Base-by-base conservation (phyloP, 208 protist species). In the Tetramitus jugosus region DNA sequence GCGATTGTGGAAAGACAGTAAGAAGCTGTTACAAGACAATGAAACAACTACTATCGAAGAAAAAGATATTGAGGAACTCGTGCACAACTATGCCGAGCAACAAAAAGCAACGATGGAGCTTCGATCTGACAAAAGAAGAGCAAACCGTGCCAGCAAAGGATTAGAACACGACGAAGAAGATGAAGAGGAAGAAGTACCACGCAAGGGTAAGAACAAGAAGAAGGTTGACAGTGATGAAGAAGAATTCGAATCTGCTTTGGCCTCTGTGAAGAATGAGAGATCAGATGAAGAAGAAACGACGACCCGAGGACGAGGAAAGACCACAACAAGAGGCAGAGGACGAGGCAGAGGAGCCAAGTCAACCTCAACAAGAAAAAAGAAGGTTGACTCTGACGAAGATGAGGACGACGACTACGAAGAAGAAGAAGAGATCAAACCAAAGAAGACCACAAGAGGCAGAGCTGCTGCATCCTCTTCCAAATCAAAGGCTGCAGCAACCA, bases 341-440 rank as follows among this genome's bases (percentile, higher is more conserved):
- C 14, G 42, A 77, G 37, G 23, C 31, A 77, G n/a, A 8, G 7
- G 6, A 77, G 33, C 60, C 26, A 56, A 31, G 29, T 53, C 14
- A 60, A 78, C 2, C 37, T 40, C 42, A 49, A 3, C 3, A 62
- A 78, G 67, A 78, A 78, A 64, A 60, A 64, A 39, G 31, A 64
- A 64, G 2, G 49, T 53, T 42, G 31, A 8, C n/a, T 17, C 3
- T 53, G 6, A 13, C 13, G 67, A 46, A 78, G 33, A 64, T 3
- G 67, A 64, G 2, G 39, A 78, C 6, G n/a, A 43, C 37, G 7
- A 65, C 3, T 37, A 39, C 3, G 33, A 39, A 45, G 65, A 53
- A 69, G 65, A 45, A 8, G 49, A 61, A 45, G 43, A 67, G 31
- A 31, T 60, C 26, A 40, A 20, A 26, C 52, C 52, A n/a, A 75